phyloP scores from a whole-genome alignment of 2,329 filamentous ascomycete genomes.

The Zymoseptoria tritici region DNA sequence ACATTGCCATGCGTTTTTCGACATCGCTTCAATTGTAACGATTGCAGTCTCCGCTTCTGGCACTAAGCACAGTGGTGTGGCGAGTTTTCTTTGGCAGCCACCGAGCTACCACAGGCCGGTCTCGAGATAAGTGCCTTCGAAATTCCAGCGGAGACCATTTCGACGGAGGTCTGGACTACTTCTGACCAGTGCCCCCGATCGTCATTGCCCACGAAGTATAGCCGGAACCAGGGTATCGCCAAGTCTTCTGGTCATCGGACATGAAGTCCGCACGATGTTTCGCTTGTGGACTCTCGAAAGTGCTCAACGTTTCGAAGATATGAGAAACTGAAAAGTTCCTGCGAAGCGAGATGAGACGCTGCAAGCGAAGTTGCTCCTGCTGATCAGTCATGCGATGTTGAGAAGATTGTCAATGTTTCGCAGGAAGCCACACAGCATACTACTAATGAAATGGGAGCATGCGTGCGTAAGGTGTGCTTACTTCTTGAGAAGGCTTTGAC shows the following conservation, averaged over 20 bases:
- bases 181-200: background rate
- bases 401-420: background rate
- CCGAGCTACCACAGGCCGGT: background rate
- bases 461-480: background rate
- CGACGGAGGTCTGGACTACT: background rate
- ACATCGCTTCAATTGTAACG: background rate
- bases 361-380: background rate
- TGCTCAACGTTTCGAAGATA: background rate
- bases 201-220: background rate
- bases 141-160: background rate
- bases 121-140: background rate
- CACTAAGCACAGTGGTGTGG: background rate
- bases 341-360: background rate
- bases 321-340: background rate
- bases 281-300: background rate
- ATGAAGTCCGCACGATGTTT: background rate
- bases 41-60: background rate
- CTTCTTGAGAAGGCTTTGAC: background rate
- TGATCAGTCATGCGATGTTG: background rate
- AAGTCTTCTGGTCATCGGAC: background rate
- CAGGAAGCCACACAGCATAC: background rate
- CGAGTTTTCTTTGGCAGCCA: background rate
- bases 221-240: background rate
- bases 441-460: background rate
- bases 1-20: background rate